A percentile compares a stretch with the other conserved stretches of the same genome.
phyloP scores from a whole-genome alignment of 345 rosid genomes.

The Aegle marmelos region DNA sequence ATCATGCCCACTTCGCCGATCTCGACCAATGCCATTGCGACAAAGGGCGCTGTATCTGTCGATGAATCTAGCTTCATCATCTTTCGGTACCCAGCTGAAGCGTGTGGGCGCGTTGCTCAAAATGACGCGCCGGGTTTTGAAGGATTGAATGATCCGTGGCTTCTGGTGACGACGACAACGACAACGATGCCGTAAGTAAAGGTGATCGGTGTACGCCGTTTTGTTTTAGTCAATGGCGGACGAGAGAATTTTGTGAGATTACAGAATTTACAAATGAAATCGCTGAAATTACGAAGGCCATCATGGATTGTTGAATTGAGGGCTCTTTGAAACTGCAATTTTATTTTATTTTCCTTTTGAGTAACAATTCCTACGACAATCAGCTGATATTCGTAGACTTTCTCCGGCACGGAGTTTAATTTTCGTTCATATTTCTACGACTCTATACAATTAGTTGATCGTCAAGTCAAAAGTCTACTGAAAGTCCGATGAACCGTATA shows the following conservation, averaged over 20 bases:
- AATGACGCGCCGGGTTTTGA: not conserved
- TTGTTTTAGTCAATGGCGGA: not conserved
- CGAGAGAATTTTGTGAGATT: not conserved
- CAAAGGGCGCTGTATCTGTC: constrained; percentile 12
- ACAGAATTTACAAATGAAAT: not conserved
- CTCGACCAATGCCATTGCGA: constrained; percentile 20
- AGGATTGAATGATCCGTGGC: not conserved
- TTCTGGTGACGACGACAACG: not conserved
- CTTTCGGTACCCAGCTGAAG: not conserved
- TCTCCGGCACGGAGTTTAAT: too few relatives aligned
- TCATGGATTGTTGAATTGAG: too few relatives aligned
- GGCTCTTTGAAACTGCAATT: too few relatives aligned
- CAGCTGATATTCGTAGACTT: too few relatives aligned
- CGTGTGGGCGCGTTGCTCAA: not conserved
- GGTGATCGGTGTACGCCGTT: not conserved
- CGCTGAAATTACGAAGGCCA: not conserved
- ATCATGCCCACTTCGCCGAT: constrained; percentile 17
- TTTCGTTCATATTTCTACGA: too few relatives aligned
- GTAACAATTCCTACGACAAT: too few relatives aligned
- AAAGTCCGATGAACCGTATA: too few relatives aligned
- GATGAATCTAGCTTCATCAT: not conserved
- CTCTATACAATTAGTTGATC: too few relatives aligned
- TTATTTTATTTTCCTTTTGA: too few relatives aligned
- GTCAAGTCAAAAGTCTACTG: too few relatives aligned
- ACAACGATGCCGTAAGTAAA: not conserved